Conservation (phyloP, 148 eudicot species). For the Chenopodium formosanum region DNA sequence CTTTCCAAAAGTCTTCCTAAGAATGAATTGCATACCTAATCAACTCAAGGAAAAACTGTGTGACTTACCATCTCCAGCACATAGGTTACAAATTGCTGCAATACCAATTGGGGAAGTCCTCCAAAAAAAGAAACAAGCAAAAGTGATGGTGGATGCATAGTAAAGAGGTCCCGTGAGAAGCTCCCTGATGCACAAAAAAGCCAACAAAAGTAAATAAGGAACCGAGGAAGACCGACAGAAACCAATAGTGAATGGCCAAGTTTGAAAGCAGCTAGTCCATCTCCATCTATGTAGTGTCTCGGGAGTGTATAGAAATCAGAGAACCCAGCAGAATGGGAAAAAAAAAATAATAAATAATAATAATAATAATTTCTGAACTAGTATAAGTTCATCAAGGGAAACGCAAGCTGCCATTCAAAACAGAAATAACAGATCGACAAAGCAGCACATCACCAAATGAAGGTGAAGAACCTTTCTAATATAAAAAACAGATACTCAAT, state of each 20-base stretch:
- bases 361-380: neutral
- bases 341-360: neutral
- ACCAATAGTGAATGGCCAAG: neutral
- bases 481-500: neutral
- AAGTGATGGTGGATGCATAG: constrained; percentile 67
- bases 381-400: neutral
- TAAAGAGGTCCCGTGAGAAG: constrained; percentile 87
- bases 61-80: constrained; percentile 92
- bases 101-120: constrained; percentile 77
- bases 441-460: neutral
- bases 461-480: neutral
- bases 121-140: constrained; percentile 67
- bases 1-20: neutral
- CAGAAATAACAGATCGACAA: neutral
- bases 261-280: constrained; percentile 1
- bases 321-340: neutral
- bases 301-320: neutral
- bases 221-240: neutral
- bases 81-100: constrained; percentile 75
- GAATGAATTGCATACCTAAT: neutral
- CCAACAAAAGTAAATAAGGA: neutral
- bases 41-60: neutral
- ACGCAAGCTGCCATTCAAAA: neutral
- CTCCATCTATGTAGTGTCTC: neutral
- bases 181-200: constrained; percentile 57